Percentiles rank a stretch among this genome's conserved stretches.
phyloP scores from a whole-genome alignment of 192 early-diverging fungal genomes.

The Thamnidium elegans region DNA sequence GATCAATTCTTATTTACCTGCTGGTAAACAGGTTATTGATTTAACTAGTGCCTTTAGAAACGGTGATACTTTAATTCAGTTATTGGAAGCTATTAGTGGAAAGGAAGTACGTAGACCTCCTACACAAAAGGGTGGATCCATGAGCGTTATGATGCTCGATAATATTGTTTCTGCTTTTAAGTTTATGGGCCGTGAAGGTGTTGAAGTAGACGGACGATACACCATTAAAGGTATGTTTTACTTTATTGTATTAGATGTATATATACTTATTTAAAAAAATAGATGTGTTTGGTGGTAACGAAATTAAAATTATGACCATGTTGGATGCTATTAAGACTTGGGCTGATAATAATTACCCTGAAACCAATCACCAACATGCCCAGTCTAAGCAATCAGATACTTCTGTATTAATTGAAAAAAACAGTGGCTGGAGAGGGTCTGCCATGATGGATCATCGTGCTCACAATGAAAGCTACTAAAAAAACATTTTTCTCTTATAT shows the following conservation, averaged over 20 bases:
- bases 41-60: conserved; percentile 45
- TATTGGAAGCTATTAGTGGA: conserved; percentile 46
- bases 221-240: conserved; percentile 48
- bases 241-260: neutral
- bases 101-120: conserved; percentile 48
- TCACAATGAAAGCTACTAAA: too few relatives aligned
- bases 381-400: neutral
- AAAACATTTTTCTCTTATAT: too few relatives aligned
- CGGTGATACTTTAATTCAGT: conserved; percentile 45
- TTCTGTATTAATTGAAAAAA: conserved; percentile 1
- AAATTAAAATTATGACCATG: conserved; percentile 31
- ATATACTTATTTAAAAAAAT: neutral
- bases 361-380: conserved; percentile 7
- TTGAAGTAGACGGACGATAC: conserved; percentile 48
- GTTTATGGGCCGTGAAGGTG: conserved; percentile 54
- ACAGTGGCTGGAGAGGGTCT: conserved; percentile 12
- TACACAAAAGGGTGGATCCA: conserved; percentile 40
- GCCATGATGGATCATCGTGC: neutral
- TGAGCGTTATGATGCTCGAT: conserved; percentile 50
- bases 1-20: conserved; percentile 45
- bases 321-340: conserved; percentile 29
- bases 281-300: conserved; percentile 38
- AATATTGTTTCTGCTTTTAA: conserved; percentile 53
- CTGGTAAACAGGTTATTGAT: conserved; percentile 39
- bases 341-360: conserved; percentile 17